phyloP scores from a whole-genome alignment of 176 grass and related monocot species.

The Cenchrus purpureus region DNA sequence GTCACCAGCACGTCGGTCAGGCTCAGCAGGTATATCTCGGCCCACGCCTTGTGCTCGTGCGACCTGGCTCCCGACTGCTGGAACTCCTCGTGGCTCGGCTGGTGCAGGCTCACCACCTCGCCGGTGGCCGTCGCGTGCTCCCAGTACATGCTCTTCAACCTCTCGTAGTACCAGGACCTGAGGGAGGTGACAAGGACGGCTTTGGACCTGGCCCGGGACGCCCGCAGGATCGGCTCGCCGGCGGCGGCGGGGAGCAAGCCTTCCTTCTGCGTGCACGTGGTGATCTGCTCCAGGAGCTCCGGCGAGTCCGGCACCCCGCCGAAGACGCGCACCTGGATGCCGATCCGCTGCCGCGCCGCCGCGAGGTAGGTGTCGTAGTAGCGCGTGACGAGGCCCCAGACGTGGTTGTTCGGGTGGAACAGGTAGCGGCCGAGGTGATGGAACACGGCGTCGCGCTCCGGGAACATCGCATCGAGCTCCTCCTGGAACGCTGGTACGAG shows the following conservation, averaged over 20 bases:
- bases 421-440: slow-evolving; percentile 75
- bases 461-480: slow-evolving; percentile 63
- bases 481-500: slow-evolving; percentile 45
- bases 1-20: slow-evolving; percentile 59
- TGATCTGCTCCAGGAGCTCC: slow-evolving; percentile 53
- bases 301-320: background rate
- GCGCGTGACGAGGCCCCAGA: slow-evolving; percentile 74
- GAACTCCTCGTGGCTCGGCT: slow-evolving; percentile 72
- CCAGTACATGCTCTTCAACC: slow-evolving; percentile 64
- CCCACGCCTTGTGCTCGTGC: slow-evolving; percentile 69
- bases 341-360: slow-evolving; percentile 39
- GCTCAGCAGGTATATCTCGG: slow-evolving; percentile 80
- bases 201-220: background rate
- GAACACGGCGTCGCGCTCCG: slow-evolving; percentile 67
- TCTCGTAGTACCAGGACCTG: slow-evolving; percentile 48
- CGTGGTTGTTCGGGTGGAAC: slow-evolving; percentile 71
- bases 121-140: slow-evolving; percentile 54
- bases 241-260: background rate
- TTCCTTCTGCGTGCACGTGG: slow-evolving; percentile 25
- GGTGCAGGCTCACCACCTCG: slow-evolving; percentile 58
- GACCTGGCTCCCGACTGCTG: slow-evolving; percentile 35
- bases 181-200: slow-evolving; percentile 58
- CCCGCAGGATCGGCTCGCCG: background rate
- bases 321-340: slow-evolving; percentile 69
- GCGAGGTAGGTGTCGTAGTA: slow-evolving; percentile 61